Evolutionary conservation across 2,329 filamentous ascomycete species (phyloP).

Genomic region (Fusarium sp.): DNA sequence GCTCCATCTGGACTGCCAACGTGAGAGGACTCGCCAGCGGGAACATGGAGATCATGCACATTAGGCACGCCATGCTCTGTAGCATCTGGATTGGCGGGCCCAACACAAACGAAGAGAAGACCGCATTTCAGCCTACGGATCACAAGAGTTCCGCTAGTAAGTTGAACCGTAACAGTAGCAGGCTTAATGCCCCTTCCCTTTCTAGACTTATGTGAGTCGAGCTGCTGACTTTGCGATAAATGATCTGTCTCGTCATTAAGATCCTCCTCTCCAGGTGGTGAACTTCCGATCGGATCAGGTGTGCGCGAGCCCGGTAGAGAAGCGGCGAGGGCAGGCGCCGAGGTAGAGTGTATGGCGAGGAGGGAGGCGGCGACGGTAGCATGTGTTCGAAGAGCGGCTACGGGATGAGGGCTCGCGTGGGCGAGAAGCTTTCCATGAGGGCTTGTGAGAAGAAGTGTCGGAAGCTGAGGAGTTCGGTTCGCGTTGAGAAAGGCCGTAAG

Average conservation of each 20-base stretch:
- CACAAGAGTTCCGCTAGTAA: conserved; percentile 69
- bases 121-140: conserved; percentile 69
- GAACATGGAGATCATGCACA: conserved; percentile 37
- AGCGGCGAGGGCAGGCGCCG: conserved; percentile 56
- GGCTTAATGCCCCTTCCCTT: conserved; percentile 49
- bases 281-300: conserved; percentile 44
- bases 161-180: conserved; percentile 68
- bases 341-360: conserved; percentile 67
- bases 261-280: conserved; percentile 43
- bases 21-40: conserved; percentile 52
- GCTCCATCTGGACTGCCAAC: conserved; percentile 57
- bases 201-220: conserved; percentile 34
- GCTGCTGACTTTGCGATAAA: conserved; percentile 43
- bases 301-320: conserved; percentile 56
- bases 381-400: conserved; percentile 70
- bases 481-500: conserved; percentile 71
- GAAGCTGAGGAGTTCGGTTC: conserved; percentile 68
- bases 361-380: conserved; percentile 73
- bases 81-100: conserved; percentile 55
- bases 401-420: conserved; percentile 68
- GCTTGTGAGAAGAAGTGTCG: conserved; percentile 71
- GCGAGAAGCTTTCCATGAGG: conserved; percentile 73
- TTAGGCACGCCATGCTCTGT: conserved; percentile 35
- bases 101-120: conserved; percentile 72
- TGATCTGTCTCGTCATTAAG: conserved; percentile 47